Conservation (phyloP, 2,329 filamentous ascomycete species). For the Cladophialophora chaetospira region DNA sequence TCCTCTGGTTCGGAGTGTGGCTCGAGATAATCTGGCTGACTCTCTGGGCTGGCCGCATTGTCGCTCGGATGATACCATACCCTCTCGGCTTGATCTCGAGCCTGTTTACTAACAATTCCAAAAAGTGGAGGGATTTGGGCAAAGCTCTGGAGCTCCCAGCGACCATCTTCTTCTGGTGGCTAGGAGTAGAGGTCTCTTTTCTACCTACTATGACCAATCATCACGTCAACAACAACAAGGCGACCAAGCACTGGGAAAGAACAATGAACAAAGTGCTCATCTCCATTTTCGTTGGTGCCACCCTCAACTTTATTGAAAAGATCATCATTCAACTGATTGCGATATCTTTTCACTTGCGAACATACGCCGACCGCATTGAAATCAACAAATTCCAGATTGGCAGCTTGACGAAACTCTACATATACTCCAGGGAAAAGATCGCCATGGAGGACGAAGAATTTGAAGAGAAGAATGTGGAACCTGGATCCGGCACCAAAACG, state of each 20-base stretch:
- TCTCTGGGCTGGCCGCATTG: slow-evolving; percentile 74
- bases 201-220: slow-evolving; percentile 75
- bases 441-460: slow-evolving; percentile 75
- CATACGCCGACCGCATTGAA: slow-evolving; percentile 87
- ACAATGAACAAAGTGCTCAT: slow-evolving; percentile 85
- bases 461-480: slow-evolving; percentile 56
- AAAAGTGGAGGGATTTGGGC: slow-evolving; percentile 91
- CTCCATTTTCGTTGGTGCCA: slow-evolving; percentile 74
- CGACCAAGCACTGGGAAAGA: slow-evolving; percentile 68
- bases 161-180: slow-evolving; percentile 88
- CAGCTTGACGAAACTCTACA: slow-evolving; percentile 65
- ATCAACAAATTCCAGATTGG: slow-evolving; percentile 88
- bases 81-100: slow-evolving; percentile 66
- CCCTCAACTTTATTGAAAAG: slow-evolving; percentile 86
- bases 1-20: slow-evolving; percentile 95
- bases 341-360: slow-evolving; percentile 86
- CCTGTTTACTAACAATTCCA: slow-evolving; percentile 80
- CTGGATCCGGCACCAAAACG: slow-evolving; percentile 66
- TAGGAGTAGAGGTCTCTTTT: slow-evolving; percentile 84
- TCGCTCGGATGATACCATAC: slow-evolving; percentile 66
- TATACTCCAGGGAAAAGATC: slow-evolving; percentile 65
- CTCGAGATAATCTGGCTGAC: slow-evolving; percentile 90
- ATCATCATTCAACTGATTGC: slow-evolving; percentile 94
- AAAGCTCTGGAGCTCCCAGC: slow-evolving; percentile 81
- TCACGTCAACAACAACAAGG: slow-evolving; percentile 55